Evolutionary conservation across 345 rosid species (phyloP).

Genomic region (Excoecaria cochinchinensis): DNA sequence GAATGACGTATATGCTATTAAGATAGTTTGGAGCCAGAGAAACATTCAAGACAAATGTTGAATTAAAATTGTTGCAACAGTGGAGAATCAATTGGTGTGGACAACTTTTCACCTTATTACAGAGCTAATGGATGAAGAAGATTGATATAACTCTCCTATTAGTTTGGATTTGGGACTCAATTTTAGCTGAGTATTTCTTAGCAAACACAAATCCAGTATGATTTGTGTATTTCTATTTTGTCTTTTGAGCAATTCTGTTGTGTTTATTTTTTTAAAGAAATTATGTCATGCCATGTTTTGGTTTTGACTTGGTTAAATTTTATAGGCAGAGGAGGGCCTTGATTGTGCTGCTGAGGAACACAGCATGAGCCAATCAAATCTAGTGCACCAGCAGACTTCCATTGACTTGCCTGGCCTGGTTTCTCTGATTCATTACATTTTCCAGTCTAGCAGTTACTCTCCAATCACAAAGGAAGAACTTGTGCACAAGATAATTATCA

Average conservation of each 20-base stretch:
- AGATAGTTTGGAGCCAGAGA: neutral
- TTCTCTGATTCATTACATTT: slow-evolving; percentile 38
- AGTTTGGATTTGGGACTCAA: neutral
- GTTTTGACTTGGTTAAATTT: neutral
- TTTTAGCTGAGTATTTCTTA: neutral
- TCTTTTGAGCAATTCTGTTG: neutral
- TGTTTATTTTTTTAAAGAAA: neutral
- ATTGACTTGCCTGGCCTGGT: slow-evolving; percentile 37
- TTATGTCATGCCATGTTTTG: neutral
- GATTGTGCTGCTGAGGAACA: slow-evolving; percentile 6
- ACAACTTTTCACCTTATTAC: neutral
- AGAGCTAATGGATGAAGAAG: neutral
- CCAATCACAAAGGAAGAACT: slow-evolving; percentile 57
- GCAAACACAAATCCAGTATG: neutral
- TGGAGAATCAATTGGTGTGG: neutral
- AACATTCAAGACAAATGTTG: neutral
- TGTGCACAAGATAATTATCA: slow-evolving; percentile 45
- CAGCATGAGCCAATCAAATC: neutral
- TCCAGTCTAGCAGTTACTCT: slow-evolving; percentile 31
- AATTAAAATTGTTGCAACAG: neutral
- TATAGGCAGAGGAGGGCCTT: slow-evolving; percentile 17
- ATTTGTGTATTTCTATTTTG: neutral
- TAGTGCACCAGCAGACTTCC: slow-evolving; percentile 20
- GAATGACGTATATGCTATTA: neutral
- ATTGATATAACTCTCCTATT: neutral